Evolutionary conservation across 2,329 filamentous ascomycete genomes (phyloP).

Genomic region (Xylaria sp.): DNA sequence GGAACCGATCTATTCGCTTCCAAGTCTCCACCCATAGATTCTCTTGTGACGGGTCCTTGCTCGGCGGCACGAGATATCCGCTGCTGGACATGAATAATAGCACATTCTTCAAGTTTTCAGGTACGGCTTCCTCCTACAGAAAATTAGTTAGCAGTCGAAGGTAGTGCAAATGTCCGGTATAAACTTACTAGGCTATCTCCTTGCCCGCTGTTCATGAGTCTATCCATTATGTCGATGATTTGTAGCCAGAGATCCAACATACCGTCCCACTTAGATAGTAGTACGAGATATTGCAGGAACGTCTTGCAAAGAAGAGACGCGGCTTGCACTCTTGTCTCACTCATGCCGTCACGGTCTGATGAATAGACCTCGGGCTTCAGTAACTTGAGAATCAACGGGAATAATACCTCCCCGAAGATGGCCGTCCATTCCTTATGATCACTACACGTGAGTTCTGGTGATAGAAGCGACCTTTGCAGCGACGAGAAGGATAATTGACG

Average conservation of each 20-base stretch:
- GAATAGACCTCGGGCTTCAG: conserved; percentile 96
- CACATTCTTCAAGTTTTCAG: conserved; percentile 95
- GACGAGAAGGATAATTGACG: conserved; percentile 87
- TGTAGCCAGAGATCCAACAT: conserved; percentile 92
- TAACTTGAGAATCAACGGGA: conserved; percentile 86
- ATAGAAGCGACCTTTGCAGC: conserved; percentile 85
- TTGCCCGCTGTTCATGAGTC: conserved; percentile 94
- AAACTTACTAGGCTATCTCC: conserved; percentile 82
- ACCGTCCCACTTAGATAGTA: conserved; percentile 85
- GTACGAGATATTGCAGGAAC: conserved; percentile 90
- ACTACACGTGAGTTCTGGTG: conserved; percentile 81
- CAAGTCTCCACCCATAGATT: conserved; percentile 70
- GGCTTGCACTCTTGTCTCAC: conserved; percentile 90
- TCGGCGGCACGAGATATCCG: conserved; percentile 81
- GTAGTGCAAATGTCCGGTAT: neutral
- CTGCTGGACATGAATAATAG: conserved; percentile 93
- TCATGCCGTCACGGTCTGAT: conserved; percentile 91
- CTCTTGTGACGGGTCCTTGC: conserved; percentile 63
- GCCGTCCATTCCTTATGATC: conserved; percentile 93
- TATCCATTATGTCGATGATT: conserved; percentile 94
- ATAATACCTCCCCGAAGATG: conserved; percentile 93
- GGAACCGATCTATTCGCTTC: conserved; percentile 73
- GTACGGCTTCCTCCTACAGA: conserved; percentile 86
- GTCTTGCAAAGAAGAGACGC: conserved; percentile 94
- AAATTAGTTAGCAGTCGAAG: conserved; percentile 25